Evolutionary conservation across 202 grass and related monocot genomes (phyloP), one percentile per base, ranked within the genome.

Genomic region (Miscanthus sacchariflorus): DNA sequence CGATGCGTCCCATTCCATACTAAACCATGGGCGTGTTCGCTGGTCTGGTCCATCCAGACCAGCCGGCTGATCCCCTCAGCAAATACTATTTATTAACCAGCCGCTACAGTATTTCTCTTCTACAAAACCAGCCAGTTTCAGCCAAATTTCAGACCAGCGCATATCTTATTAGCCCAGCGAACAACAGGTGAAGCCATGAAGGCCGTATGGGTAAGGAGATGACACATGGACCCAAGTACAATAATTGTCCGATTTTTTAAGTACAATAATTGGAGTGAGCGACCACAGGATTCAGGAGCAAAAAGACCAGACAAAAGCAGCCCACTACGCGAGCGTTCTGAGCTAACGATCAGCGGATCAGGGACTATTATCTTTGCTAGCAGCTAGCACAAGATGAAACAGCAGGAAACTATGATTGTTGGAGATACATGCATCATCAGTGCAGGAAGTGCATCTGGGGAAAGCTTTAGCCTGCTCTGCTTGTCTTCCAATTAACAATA

Each of bases 221-320:
- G 49, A 52, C 49, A 52, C 49, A 18, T 52, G 49, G 49, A 52
- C 49, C 49, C 49, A 14, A 15, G 49, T 56, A 87, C 84, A 73
- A 90, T 90, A 86, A 90, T 78, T 82, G 67, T 30, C 25, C 24
- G 56, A 9, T 83, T 70, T 67, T 27, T 56, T 49, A 48, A 54
- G 68, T 6, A 7, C 73, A 14, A 79, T 68, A 66, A 78, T 77
- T 50, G 66, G 54, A 1, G 49, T 27, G 45, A 28, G 54, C 54
- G 54, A 21, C 66, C 39, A 64, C 19, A 28, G 13, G 24, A 71
- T 8, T 50, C 35, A 36, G 36, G 4, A 58, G 45, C 18, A 25
- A 38, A 43, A 68, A 70, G 21, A 27, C 68, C 4, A 9, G 25
- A 9, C 45, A 30, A 6, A 40, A 12, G 6, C 40, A 72, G 56